Evolutionary conservation across 306 rosid genomes (phyloP).

Genomic region (Vicia villosa): DNA sequence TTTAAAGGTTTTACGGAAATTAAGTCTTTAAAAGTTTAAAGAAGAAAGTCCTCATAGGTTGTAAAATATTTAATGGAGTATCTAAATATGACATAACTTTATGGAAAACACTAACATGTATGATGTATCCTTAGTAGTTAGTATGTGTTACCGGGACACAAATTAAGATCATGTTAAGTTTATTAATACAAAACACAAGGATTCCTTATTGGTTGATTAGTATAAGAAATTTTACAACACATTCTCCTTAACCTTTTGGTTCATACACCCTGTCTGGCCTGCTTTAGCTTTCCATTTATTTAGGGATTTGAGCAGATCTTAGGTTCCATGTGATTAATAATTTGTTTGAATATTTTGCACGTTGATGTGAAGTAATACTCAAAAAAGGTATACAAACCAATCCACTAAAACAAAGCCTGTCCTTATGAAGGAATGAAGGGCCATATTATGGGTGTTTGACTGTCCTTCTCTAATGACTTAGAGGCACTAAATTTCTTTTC

Average conservation of each 20-base stretch:
- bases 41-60: too few species aligned
- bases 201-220: constrained; percentile 19
- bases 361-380: background rate
- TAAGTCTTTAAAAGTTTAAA: too few species aligned
- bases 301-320: constrained; percentile 28
- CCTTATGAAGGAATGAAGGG: constrained; percentile 19
- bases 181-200: background rate
- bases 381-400: background rate
- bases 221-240: constrained; percentile 6
- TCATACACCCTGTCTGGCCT: constrained; percentile 29
- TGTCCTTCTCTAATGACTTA: constrained; percentile 12
- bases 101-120: too few species aligned
- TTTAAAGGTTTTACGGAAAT: too few species aligned
- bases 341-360: background rate
- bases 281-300: constrained; percentile 29
- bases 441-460: background rate
- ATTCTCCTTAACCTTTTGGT: constrained; percentile 25
- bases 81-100: too few species aligned
- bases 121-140: too few species aligned
- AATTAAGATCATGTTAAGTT: too few species aligned
- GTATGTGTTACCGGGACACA: too few species aligned
- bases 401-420: constrained; percentile 1
- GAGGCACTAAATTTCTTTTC: constrained; percentile 18
- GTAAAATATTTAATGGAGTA: too few species aligned
- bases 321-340: constrained; percentile 7